Base-by-base conservation (phyloP, 2,329 filamentous ascomycete genomes). In the Ceratocystis huliohia region DNA sequence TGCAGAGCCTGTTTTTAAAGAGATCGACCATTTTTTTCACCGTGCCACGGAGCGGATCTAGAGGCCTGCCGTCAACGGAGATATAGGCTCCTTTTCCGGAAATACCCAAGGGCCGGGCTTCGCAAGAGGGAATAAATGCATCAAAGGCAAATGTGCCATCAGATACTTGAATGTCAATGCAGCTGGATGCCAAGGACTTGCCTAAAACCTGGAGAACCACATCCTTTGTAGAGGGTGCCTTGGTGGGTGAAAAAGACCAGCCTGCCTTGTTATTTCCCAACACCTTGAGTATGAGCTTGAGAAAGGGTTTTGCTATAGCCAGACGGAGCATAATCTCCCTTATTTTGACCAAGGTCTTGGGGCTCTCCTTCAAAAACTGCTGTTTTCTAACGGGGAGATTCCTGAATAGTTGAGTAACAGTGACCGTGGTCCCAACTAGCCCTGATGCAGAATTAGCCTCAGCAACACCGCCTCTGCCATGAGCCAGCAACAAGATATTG, bases 341-440 rank as follows among this genome's bases (percentile, higher is more conserved):
- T 71, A 89, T 81, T 61, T 78, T 83, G 2, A 75, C 74, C 5
- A 89, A 72, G 0, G 77, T 80, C 72, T 83, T 88, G 2, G 78
- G 70, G 2, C 81, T 77, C n/a, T 84, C 79, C 71, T 85, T 87
- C 41, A 84, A 69, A 13, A 81, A 78, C 4, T 78, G 74, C 70
- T 86, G 81, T 69, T 80, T 81, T 44, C 88, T 81, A 6, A 91
- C 87, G 0, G 87, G 87, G 22, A 88, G 73, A 20, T 74, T 74
- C 4, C 79, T 76, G 71, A 90, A 85, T 44, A 91, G 78, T 28
- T 82, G 78, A 3, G 77, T 77, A 17, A 86, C 80, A 63, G 78
- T 80, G 41, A 91, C 81, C 1, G 84, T 87, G 0, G 88, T 91
- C 28, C 89, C 89, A n/a, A 85, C 76, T 0, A 85, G 82, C 62